These are phyloP conservation scores for Bipolaris zeicola DNA, from an alignment of 2,329 filamentous ascomycete species.

Conservation along the genomic window DNA sequence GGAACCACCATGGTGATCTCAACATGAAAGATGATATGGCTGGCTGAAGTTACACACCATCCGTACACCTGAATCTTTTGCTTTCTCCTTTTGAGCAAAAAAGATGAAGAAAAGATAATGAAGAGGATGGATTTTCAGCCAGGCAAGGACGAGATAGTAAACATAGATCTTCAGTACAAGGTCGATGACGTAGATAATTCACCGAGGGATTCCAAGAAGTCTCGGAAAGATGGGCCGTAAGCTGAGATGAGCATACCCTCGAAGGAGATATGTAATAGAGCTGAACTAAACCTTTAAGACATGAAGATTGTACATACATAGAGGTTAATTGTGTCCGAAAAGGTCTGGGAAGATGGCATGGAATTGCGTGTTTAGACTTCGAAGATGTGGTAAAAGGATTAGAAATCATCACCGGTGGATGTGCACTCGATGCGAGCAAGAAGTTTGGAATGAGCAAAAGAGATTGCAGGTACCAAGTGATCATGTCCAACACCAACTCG, in stretches of 20 bases:
- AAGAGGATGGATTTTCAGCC: too few relatives aligned
- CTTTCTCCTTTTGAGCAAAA: neutral
- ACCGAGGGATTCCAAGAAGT: neutral
- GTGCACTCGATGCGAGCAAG: too few relatives aligned
- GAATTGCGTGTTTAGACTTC: too few relatives aligned
- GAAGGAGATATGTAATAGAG: neutral
- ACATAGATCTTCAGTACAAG: neutral
- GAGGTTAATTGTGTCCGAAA: neutral
- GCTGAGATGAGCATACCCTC: too few relatives aligned
- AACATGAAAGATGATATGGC: neutral
- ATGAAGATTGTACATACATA: neutral
- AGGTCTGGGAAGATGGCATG: too few relatives aligned
- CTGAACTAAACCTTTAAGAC: neutral
- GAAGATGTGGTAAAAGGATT: too few relatives aligned
- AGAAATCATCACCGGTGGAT: too few relatives aligned
- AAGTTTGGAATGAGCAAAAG: neutral
- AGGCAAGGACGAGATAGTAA: neutral
- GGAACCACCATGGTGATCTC: neutral
- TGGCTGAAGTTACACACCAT: neutral
- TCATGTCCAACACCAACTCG: too few relatives aligned
- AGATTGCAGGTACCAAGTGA: neutral
- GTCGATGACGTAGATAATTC: neutral
- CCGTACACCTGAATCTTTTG: neutral
- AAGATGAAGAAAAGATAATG: neutral
- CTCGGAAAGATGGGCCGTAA: neutral